These are phyloP conservation scores for Podospora pseudocomata DNA, from an alignment of 495 filamentous ascomycete genomes.

Conservation along the genomic window DNA sequence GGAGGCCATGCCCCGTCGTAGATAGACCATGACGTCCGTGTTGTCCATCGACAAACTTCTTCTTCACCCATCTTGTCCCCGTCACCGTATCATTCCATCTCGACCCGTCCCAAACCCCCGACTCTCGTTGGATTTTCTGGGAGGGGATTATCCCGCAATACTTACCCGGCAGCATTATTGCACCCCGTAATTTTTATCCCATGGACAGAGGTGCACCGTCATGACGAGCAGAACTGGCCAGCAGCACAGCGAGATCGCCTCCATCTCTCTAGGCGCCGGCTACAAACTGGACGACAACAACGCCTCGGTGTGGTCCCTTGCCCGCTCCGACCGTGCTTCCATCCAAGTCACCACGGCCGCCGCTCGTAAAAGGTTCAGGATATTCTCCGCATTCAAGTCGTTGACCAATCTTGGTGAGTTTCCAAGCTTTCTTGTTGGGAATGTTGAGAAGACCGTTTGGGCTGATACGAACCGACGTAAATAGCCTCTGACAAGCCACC, in stretches of 20 bases:
- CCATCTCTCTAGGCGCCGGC: constrained; percentile 11
- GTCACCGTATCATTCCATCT: not conserved
- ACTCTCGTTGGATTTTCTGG: constrained; percentile 21
- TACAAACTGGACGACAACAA: not conserved
- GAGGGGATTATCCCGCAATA: constrained; percentile 5
- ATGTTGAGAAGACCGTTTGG: no score
- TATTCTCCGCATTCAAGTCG: constrained; percentile 45
- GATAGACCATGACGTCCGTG: not conserved
- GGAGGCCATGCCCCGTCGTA: not conserved
- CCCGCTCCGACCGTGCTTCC: constrained; percentile 5
- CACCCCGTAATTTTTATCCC: constrained; percentile 7
- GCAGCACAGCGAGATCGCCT: constrained; percentile 17
- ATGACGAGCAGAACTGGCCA: constrained; percentile 28
- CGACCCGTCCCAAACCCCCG: not conserved
- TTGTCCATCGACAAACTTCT: not conserved
- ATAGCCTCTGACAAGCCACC: constrained; percentile 29
- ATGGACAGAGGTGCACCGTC: constrained; percentile 24
- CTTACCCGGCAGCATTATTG: constrained; percentile 7
- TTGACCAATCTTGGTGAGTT: constrained; percentile 44
- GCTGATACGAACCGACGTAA: constrained; percentile 7
- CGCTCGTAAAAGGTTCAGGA: constrained; percentile 37
- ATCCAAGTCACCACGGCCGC: constrained; percentile 34
- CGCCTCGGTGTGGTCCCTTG: constrained; percentile 4
- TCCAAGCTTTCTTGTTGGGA: not conserved
- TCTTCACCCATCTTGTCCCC: constrained; percentile 5